Evolutionary conservation across 352 stramenopile genomes (phyloP), one percentile per base, ranked within the genome.

Genomic region (Aphanomyces invadans): DNA sequence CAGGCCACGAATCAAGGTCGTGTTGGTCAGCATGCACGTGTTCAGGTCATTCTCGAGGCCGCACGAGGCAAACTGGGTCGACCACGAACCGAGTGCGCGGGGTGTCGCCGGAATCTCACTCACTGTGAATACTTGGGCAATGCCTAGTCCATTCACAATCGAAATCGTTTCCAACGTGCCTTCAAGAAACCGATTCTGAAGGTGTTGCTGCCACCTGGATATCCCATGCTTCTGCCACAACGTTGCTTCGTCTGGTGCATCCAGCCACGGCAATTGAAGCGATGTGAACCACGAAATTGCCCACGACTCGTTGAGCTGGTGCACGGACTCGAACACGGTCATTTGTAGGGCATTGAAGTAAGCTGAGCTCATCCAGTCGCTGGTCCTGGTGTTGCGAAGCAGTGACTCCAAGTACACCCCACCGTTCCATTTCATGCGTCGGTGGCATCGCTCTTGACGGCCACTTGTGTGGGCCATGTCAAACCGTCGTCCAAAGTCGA

Each of bases 381-480:
- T 59, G 21, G 29, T 19, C 1, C 31, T 9, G 7, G 26, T 38
- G 42, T 66, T 56, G 15, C 60, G 45, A 26, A 67, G n/a, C 1
- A 57, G 31, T 15, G 60, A 19, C 21, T 67, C 60, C 29, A 67
- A 59, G 49, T 67, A 67, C 23, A 67, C 60, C n/a, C 25, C 60
- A 10, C 33, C 59, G 23, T 66, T 66, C 10, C 15, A 10, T 1
- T 10, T 25, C 21, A 38, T 31, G 19, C 3, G 26, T 32, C 4
- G 12, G 2, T 11, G 19, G 31, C 42, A 66, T 17, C 46, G 59
- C 7, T 19, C 26, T 57, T 67, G 60, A 2, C 45, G 31, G 3
- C 9, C 28, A 4, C 21, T 21, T n/a, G 60, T 67, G 46, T 67
- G 60, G 4, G 60, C 60, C 19, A 67, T 42, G 21, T 57, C 60